Evolutionary conservation across 805 yeast genomes (phyloP), one percentile per base, ranked within the genome.

Genomic region (Pichia cabralensis): DNA sequence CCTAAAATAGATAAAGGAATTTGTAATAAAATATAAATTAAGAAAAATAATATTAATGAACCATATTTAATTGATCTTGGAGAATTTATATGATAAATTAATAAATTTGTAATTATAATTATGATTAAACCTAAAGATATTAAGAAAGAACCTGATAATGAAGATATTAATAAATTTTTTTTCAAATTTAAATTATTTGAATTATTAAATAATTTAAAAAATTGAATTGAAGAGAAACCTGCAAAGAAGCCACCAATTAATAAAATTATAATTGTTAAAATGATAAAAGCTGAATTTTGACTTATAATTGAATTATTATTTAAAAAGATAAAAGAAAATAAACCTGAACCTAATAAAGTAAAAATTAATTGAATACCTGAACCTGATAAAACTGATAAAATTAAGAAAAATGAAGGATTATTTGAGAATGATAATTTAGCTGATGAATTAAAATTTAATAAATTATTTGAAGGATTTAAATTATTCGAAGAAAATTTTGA

Each of bases 41-140:
- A 43, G n/a, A 80, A 53, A 28, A 84, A 53, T 2, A 72, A 66
- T 7, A 80, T 56, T 15, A 84, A 67, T 0, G 94, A 78, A 6
- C 84, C 80, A 45, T 84, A 79, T 11, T 95, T 95, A 28, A 83
- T 61, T 0, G 89, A 86, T 32, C 69, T 63, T 1, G 92, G 76
- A 1, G 92, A 76, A 42, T 77, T 78, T 45, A 76, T 69, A 2
- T 79, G 79, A 84, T 88, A 81, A 8, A 81, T 76, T 36, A 85
- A 69, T 40, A 72, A 59, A 52, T 84, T 85, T 39, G 81, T 56
- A 17, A 72, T 50, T 17, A 80, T 52, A 0, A 79, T 61, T 3
- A 72, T 61, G 0, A 67, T 38, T 36, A 81, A 55, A 0, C 76
- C 62, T 3, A 59, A 47, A 27, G 58, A 69, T 18, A 65, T 82